Conservation (phyloP, 1,284 basidiomycete species). For the Ceratobasidium theobromae region DNA sequence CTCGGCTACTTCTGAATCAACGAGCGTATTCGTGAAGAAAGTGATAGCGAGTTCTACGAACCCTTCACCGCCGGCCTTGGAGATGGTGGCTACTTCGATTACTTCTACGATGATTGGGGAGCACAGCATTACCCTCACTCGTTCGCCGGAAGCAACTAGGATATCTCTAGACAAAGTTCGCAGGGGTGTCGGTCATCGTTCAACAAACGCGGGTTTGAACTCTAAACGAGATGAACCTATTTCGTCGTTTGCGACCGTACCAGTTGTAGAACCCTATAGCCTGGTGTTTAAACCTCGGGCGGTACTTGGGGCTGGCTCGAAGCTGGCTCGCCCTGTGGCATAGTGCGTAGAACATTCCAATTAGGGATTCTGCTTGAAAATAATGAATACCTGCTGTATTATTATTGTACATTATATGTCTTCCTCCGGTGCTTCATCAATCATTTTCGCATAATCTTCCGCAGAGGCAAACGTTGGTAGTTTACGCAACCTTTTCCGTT, state of each 20-base stretch:
- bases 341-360: background rate
- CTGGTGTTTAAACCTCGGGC: conserved; percentile 12
- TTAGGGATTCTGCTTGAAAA: background rate
- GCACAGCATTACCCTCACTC: background rate
- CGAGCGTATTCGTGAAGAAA: too few species aligned
- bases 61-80: too few species aligned
- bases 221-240: background rate
- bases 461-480: conserved; percentile 91
- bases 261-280: conserved; percentile 14
- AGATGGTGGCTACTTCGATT: too few species aligned
- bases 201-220: too few species aligned
- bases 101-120: background rate
- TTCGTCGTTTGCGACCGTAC: background rate
- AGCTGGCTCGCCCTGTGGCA: background rate
- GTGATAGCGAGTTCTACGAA: too few species aligned
- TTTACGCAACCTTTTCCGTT: conserved; percentile 67
- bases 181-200: background rate
- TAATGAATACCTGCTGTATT: background rate
- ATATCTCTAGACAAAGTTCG: background rate
- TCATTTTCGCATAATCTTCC: conserved; percentile 92
- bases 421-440: conserved; percentile 78
- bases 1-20: background rate
- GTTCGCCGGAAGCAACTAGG: background rate
- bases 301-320: background rate
- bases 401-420: conserved; percentile 49